Evolutionary conservation across 345 rosid species (phyloP).

Genomic region (Cardiospermum halicacabum): DNA sequence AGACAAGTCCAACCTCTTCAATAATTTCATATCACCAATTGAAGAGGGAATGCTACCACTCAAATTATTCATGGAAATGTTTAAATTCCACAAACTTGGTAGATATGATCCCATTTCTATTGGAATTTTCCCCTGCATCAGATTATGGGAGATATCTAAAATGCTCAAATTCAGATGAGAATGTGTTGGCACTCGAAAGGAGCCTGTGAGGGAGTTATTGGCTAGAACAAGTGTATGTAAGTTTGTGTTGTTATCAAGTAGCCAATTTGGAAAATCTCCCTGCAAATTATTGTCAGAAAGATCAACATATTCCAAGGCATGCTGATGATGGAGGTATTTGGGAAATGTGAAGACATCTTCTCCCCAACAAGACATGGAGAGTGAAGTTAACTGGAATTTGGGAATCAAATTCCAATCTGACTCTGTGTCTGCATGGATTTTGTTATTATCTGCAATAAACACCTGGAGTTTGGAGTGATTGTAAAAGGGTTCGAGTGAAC

Average conservation of each 20-base stretch:
- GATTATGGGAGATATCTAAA: slow-evolving; percentile 15
- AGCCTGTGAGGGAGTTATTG: slow-evolving; percentile 6
- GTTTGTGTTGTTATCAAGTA: neutral
- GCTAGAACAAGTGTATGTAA: neutral
- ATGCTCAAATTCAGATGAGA: neutral
- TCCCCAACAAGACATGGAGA: neutral
- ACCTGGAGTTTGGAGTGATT: slow-evolving; percentile 6
- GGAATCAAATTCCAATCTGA: neutral
- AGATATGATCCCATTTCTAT: neutral
- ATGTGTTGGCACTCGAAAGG: slow-evolving; percentile 6
- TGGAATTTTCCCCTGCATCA: slow-evolving; percentile 2
- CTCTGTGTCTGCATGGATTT: neutral
- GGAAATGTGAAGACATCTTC: neutral
- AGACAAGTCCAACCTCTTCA: neutral
- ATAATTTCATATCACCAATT: neutral
- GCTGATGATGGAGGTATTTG: neutral
- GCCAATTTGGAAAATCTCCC: slow-evolving; percentile 9
- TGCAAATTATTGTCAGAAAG: neutral
- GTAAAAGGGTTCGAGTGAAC: slow-evolving; percentile 7
- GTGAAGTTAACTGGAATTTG: neutral
- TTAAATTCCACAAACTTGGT: neutral
- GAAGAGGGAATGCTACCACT: neutral
- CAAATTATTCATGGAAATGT: slow-evolving; percentile 17
- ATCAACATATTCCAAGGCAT: neutral
- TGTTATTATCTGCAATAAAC: neutral